These are phyloP conservation scores for Russula olivacea DNA, from an alignment of 768 basidiomycete genomes.

Conservation along the genomic window DNA sequence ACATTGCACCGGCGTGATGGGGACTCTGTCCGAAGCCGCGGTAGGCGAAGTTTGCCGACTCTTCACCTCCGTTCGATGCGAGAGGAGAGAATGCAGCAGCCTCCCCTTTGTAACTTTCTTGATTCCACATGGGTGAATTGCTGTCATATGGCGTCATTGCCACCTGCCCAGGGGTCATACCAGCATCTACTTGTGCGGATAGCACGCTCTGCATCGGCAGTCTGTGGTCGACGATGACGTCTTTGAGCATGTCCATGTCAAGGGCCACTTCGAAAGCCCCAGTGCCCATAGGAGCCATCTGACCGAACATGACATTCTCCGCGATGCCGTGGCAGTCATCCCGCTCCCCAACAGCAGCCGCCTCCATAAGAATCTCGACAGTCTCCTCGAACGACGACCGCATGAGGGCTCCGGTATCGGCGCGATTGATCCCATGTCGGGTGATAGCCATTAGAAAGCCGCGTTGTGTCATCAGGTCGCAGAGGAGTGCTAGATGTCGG, in stretches of 20 bases:
- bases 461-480: slow-evolving; percentile 97
- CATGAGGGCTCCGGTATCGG: slow-evolving; percentile 98
- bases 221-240: slow-evolving; percentile 94
- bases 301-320: slow-evolving; percentile 99
- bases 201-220: slow-evolving; percentile 80
- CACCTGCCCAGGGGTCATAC: slow-evolving; percentile 86
- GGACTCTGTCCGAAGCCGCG: slow-evolving; percentile 84
- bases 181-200: slow-evolving; percentile 72
- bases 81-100: slow-evolving; percentile 93
- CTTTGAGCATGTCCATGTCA: slow-evolving; percentile 97
- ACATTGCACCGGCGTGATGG: slow-evolving; percentile 77
- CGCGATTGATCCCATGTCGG: slow-evolving; percentile 97
- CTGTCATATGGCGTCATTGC: slow-evolving; percentile 97
- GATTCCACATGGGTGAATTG: slow-evolving; percentile 75
- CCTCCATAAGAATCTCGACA: slow-evolving; percentile 98
- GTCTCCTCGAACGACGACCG: slow-evolving; percentile 99
- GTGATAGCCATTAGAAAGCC: slow-evolving; percentile 97
- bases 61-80: slow-evolving; percentile 77
- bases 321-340: slow-evolving; percentile 98
- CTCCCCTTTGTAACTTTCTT: slow-evolving; percentile 77
- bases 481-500: slow-evolving; percentile 91
- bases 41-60: slow-evolving; percentile 67
- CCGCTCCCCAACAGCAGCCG: slow-evolving; percentile 95
- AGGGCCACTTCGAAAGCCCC: slow-evolving; percentile 93
- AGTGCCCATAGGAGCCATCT: slow-evolving; percentile 99